A percentile compares a stretch with the other conserved stretches of the same genome.
Conservation (phyloP, 139 green algal species). For the Pycnococcus provasolii region DNA sequence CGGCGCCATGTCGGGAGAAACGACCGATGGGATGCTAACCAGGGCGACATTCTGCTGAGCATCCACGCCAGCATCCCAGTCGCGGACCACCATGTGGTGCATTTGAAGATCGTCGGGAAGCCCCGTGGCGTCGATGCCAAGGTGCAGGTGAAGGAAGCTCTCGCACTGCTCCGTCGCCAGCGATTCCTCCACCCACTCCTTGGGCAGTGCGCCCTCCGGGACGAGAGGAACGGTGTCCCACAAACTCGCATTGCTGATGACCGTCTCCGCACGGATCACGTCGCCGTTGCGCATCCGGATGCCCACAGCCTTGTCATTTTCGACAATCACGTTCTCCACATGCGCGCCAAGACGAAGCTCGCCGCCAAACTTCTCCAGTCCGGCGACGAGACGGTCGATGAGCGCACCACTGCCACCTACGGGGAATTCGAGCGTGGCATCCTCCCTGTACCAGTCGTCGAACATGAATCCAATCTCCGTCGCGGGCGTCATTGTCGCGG, state of each 20-base stretch:
- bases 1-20: constrained; percentile 55
- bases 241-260: constrained; percentile 49
- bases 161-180: constrained; percentile 49
- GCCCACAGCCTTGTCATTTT: constrained; percentile 34
- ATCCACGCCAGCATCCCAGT: constrained; percentile 68
- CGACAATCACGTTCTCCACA: constrained; percentile 67
- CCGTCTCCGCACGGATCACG: constrained; percentile 29
- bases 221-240: constrained; percentile 86
- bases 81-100: constrained; percentile 93
- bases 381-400: constrained; percentile 71
- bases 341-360: constrained; percentile 55
- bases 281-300: constrained; percentile 24
- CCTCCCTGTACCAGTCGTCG: constrained; percentile 48
- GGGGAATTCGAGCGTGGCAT: constrained; percentile 67
- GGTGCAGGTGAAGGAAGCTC: constrained; percentile 96
- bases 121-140: constrained; percentile 47
- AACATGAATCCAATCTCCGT: constrained; percentile 89
- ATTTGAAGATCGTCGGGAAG: constrained; percentile 59
- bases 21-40: constrained; percentile 62
- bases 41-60: constrained; percentile 83
- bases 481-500: constrained; percentile 79
- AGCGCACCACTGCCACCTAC: constrained; percentile 75
- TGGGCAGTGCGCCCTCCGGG: constrained; percentile 36
- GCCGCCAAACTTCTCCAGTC: constrained; percentile 78
- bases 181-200: constrained; percentile 8